A percentile compares a stretch with the other conserved stretches of the same genome.
These are phyloP conservation scores for Lodderomyces pseudojiufengensis DNA, from an alignment of 1,139 yeast genomes.

Conservation along the genomic window DNA sequence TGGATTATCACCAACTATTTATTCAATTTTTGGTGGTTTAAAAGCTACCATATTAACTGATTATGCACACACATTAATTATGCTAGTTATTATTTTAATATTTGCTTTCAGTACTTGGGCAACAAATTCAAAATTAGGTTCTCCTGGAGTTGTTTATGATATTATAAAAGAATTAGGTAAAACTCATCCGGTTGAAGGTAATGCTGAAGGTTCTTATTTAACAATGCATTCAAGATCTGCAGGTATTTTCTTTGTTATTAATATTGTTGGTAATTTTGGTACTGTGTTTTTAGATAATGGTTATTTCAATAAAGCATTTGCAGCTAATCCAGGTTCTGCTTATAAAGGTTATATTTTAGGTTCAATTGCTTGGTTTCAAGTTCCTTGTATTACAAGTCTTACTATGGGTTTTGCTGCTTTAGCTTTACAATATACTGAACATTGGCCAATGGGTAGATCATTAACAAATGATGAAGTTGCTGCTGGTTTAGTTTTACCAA, in stretches of 20 bases:
- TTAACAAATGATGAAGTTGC: constrained; percentile 66
- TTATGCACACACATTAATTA: constrained; percentile 68
- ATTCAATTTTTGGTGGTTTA: constrained; percentile 85
- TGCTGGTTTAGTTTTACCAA: constrained; percentile 81
- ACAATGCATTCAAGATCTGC: constrained; percentile 77
- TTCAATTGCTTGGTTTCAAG: constrained; percentile 90
- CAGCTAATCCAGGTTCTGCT: constrained; percentile 79
- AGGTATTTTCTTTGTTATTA: constrained; percentile 79
- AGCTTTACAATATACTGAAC: constrained; percentile 61
- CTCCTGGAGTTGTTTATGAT: constrained; percentile 80
- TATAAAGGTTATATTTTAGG: constrained; percentile 89
- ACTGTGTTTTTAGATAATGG: constrained; percentile 88
- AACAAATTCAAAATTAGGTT: constrained; percentile 59
- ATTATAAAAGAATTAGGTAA: constrained; percentile 55
- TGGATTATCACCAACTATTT: constrained; percentile 79
- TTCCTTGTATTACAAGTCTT: constrained; percentile 78
- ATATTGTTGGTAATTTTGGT: constrained; percentile 83
- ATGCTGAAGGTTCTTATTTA: constrained; percentile 71
- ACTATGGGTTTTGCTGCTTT: constrained; percentile 82
- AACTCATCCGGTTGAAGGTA: constrained; percentile 63
- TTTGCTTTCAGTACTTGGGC: constrained; percentile 67
- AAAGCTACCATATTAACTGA: constrained; percentile 89
- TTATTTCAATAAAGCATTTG: constrained; percentile 87
- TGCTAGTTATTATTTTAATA: constrained; percentile 55
- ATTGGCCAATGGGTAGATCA: constrained; percentile 72